These are phyloP conservation scores for Malus sieversii DNA, from an alignment of 306 rosid genomes.

Conservation along the genomic window DNA sequence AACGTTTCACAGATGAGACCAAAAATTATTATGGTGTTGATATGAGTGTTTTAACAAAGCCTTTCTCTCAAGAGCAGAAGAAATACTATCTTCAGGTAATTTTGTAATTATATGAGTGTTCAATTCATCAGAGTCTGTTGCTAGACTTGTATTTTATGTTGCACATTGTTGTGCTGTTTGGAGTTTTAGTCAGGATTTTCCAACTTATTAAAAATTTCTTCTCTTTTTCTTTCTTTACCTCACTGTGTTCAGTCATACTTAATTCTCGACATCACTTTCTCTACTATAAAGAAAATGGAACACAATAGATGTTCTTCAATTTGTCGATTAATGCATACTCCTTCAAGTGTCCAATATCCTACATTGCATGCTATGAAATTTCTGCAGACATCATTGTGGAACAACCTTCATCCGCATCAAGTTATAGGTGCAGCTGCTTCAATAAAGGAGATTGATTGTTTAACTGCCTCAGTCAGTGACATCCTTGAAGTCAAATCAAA, in stretches of 20 bases:
- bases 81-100: slow-evolving; percentile 90
- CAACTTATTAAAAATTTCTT: no score
- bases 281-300: no score
- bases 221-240: no score
- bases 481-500: slow-evolving; percentile 64
- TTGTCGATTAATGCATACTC: slow-evolving; percentile 16
- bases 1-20: slow-evolving; percentile 55
- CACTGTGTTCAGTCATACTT: no score
- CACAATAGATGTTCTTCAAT: no score
- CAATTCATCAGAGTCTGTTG: neutral
- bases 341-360: slow-evolving; percentile 6
- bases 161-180: neutral
- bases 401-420: slow-evolving; percentile 85
- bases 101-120: neutral
- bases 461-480: slow-evolving; percentile 75
- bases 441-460: slow-evolving; percentile 78
- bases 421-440: slow-evolving; percentile 72
- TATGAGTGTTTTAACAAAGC: slow-evolving; percentile 69
- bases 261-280: no score
- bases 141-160: neutral
- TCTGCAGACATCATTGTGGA: slow-evolving; percentile 80
- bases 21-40: slow-evolving; percentile 80
- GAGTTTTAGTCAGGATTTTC: no score
- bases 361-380: slow-evolving; percentile 11
- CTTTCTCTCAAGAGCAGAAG: slow-evolving; percentile 87